Percentiles rank a stretch among this genome's conserved stretches.
Conservation (phyloP, 495 filamentous ascomycete species). For the Lasiosphaeria hispida region DNA sequence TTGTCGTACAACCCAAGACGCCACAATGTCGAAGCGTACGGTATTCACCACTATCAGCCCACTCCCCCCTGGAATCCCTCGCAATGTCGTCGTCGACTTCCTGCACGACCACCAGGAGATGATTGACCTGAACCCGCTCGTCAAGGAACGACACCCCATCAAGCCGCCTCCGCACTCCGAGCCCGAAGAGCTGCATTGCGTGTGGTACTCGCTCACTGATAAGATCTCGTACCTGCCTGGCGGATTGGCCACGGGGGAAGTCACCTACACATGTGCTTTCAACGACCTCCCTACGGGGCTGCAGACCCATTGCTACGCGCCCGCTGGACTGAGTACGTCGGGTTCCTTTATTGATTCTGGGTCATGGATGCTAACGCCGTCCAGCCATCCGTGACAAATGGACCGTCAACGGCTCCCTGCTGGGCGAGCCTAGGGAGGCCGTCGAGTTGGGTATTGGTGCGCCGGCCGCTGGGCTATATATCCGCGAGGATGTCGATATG, state of each 20-base stretch:
- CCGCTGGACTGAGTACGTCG: slow-evolving; percentile 28
- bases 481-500: slow-evolving; percentile 76
- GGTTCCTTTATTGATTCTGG: neutral
- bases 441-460: slow-evolving; percentile 59
- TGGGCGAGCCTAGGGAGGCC: slow-evolving; percentile 58
- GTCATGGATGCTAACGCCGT: slow-evolving; percentile 3
- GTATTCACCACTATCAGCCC: slow-evolving; percentile 69
- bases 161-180: slow-evolving; percentile 58
- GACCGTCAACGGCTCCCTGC: slow-evolving; percentile 59
- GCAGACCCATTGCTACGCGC: slow-evolving; percentile 72
- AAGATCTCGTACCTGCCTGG: slow-evolving; percentile 71
- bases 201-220: slow-evolving; percentile 72
- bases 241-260: slow-evolving; percentile 57
- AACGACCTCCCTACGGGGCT: slow-evolving; percentile 65
- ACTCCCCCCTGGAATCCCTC: slow-evolving; percentile 62
- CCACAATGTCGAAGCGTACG: slow-evolving; percentile 53
- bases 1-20: neutral
- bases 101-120: slow-evolving; percentile 72
- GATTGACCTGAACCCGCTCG: slow-evolving; percentile 79
- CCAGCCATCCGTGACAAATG: slow-evolving; percentile 66
- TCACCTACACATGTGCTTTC: slow-evolving; percentile 74
- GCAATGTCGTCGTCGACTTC: slow-evolving; percentile 63
- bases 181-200: slow-evolving; percentile 63
- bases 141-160: slow-evolving; percentile 64
- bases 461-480: slow-evolving; percentile 64